Percentiles rank a stretch among this genome's conserved stretches.
phyloP scores from a whole-genome alignment of 1,139 yeast species.

The Saccharomyces hybrid region DNA sequence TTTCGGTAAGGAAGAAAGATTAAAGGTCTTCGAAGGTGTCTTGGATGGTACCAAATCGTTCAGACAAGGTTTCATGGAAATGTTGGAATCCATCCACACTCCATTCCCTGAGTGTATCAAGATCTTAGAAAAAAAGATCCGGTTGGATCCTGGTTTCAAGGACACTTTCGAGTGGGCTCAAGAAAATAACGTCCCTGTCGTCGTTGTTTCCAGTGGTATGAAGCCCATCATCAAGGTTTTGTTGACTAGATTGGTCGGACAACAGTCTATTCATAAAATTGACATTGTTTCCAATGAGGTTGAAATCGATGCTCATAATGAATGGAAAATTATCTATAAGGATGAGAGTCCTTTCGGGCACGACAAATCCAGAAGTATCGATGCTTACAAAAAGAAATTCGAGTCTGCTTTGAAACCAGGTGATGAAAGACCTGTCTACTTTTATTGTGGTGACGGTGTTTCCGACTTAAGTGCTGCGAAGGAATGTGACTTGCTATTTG shows the following conservation, averaged over 20 bases:
- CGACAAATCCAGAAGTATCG: constrained; percentile 79
- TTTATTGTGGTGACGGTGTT: constrained; percentile 97
- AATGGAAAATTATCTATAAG: constrained; percentile 79
- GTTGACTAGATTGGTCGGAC: constrained; percentile 65
- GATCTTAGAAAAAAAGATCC: constrained; percentile 47
- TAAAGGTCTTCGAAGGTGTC: constrained; percentile 61
- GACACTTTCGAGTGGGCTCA: constrained; percentile 75
- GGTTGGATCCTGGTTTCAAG: constrained; percentile 86
- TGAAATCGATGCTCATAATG: constrained; percentile 43
- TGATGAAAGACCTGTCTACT: constrained; percentile 48
- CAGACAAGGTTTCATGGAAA: constrained; percentile 72
- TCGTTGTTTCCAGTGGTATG: constrained; percentile 88
- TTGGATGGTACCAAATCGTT: constrained; percentile 62
- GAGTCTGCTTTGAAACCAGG: constrained; percentile 35
- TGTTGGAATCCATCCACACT: constrained; percentile 70
- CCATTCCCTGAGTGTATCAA: constrained; percentile 83
- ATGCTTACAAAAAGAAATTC: constrained; percentile 45
- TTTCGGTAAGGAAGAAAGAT: constrained; percentile 65
- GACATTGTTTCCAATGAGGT: constrained; percentile 82
- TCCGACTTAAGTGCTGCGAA: constrained; percentile 91
- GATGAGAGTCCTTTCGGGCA: constrained; percentile 90
- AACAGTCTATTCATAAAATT: constrained; percentile 61
- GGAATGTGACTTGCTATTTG: constrained; percentile 87
- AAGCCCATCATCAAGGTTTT: constrained; percentile 78
- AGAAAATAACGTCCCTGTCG: constrained; percentile 60